Conservation (phyloP, 345 rosid genomes). For the Eutrema yunnanense region DNA sequence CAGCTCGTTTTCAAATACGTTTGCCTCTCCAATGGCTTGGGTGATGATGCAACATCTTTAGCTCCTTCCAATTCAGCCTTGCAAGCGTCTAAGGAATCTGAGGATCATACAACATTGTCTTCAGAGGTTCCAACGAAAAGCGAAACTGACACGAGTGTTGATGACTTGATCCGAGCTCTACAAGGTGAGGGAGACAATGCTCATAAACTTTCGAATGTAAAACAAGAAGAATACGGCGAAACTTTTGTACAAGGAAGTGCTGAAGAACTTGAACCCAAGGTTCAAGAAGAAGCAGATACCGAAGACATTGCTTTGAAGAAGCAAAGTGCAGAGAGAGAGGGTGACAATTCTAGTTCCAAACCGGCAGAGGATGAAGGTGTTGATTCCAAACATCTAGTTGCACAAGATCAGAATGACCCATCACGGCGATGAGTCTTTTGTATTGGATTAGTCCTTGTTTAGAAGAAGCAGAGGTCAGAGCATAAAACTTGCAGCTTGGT, state of each 20-base stretch:
- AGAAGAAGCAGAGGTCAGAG: not conserved
- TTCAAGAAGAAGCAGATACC: not conserved
- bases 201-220: conserved; percentile 15
- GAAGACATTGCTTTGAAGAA: not conserved
- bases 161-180: conserved; percentile 28
- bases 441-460: not conserved
- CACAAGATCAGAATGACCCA: not conserved
- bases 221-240: conserved; percentile 4
- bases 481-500: not conserved
- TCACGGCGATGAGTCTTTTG: not conserved
- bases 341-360: not conserved
- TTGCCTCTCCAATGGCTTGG: conserved; percentile 24
- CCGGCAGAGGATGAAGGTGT: conserved; percentile 2
- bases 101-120: not conserved
- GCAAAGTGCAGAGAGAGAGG: not conserved
- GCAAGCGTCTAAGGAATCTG: conserved; percentile 7
- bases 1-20: conserved; percentile 33
- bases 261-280: conserved; percentile 1
- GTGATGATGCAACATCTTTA: conserved; percentile 7
- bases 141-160: conserved; percentile 23
- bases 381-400: conserved; percentile 4
- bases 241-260: not conserved
- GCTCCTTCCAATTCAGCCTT: conserved; percentile 15
- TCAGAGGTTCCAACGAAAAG: conserved; percentile 5
- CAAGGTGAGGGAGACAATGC: conserved; percentile 18